A percentile compares a stretch with the other conserved stretches of the same genome.
These are phyloP conservation scores for Ambrosiella cleistominuta DNA, from an alignment of 2,329 filamentous ascomycete species.

Conservation along the genomic window DNA sequence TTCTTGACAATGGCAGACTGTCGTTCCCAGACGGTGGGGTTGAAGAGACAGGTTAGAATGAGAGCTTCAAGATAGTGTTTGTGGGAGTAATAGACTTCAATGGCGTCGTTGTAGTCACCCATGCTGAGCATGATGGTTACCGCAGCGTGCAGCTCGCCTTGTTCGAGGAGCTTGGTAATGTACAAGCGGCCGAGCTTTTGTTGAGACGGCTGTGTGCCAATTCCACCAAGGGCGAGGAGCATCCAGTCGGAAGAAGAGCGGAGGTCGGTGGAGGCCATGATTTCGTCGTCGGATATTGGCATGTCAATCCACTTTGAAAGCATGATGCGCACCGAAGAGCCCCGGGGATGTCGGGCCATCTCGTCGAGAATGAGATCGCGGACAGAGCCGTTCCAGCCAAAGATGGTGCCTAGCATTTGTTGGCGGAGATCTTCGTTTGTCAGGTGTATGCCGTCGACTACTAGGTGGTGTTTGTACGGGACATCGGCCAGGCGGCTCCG, in stretches of 20 bases:
- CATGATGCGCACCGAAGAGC: constrained; percentile 63
- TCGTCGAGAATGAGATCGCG: constrained; percentile 72
- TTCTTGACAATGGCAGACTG: constrained; percentile 76
- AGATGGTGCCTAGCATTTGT: constrained; percentile 87
- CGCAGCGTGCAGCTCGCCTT: constrained; percentile 78
- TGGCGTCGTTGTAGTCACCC: constrained; percentile 82
- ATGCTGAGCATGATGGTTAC: constrained; percentile 85
- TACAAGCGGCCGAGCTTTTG: constrained; percentile 84
- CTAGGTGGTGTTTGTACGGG: constrained; percentile 54
- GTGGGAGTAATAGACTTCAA: constrained; percentile 89
- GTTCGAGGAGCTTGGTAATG: constrained; percentile 75
- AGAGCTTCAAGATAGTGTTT: constrained; percentile 86
- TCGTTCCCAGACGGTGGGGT: constrained; percentile 76
- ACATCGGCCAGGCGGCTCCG: constrained; percentile 67
- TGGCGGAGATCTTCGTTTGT: constrained; percentile 65
- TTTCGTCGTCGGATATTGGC: constrained; percentile 53
- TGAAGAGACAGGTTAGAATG: constrained; percentile 67
- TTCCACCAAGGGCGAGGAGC: constrained; percentile 76
- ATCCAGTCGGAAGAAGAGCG: constrained; percentile 96
- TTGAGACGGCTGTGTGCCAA: constrained; percentile 57
- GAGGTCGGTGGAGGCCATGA: constrained; percentile 64
- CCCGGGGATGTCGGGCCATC: constrained; percentile 51
- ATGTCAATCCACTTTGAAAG: constrained; percentile 88
- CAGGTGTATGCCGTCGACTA: constrained; percentile 37
- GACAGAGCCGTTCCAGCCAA: constrained; percentile 83